Base-by-base conservation (phyloP, 2,329 filamentous ascomycete genomes). In the Ascochyta lentis region DNA sequence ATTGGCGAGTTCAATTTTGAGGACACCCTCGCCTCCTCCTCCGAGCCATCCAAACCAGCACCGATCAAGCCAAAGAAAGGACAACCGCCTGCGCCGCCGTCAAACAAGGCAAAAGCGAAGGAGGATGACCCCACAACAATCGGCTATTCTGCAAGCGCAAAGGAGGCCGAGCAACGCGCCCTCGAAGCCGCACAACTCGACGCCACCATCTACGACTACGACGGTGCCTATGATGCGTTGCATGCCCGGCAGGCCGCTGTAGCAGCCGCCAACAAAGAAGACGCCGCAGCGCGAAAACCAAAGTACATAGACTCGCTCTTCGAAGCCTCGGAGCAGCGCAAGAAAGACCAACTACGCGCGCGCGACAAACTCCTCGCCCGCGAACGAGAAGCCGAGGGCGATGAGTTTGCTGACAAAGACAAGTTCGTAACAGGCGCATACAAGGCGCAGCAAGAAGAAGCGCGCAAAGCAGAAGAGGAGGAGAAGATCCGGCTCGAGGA, bases 351-450 rank as follows among this genome's bases (percentile, higher is more conserved):
- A 42, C 81, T 89, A 44, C 87, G 92, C 26, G 91, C 91, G 3
- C 88, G 91, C 69, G 91, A 95, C 77, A 92, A 92, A 76, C 85
- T 90, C 74, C 82, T 95, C 65, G 87, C 90, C 65, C 83, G 87
- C 23, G 91, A 95, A 72, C 83, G 91, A 41, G 90, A 90, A 67
- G 88, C 86, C 0, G 91, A 95, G 72, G 91, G 91, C 16, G 91
- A 94, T 31, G 89, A 89, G 69, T 95, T 87, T 67, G 89, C 84
- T 0, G 91, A 89, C 66, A 95, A 93, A 78, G 91, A 95, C 71
- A 91, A 89, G 75, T 95, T 95, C 64, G 91, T 95, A 31, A 95
- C 91, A 0, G 88, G 87, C 54, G 90, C 90, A 33, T 96, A 95
- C 73, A 91, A 90, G 78, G 83, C 84, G 69, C 90, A 94, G 70